phyloP scores from a whole-genome alignment of 495 filamentous ascomycete species.

The Aspergillus bertholletiae region DNA sequence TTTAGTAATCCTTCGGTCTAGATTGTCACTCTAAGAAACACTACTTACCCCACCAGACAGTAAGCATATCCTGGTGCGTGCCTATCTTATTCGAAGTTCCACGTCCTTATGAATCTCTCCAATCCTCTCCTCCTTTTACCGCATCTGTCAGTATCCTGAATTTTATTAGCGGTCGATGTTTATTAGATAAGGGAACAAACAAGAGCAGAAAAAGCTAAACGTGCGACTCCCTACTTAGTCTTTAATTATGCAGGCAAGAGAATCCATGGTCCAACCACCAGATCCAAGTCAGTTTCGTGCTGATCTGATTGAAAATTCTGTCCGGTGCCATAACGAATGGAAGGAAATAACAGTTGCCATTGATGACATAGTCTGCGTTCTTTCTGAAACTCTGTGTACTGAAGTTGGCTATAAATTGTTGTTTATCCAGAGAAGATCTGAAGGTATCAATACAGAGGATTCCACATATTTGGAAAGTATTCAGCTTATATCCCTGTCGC shows the following conservation, averaged over 20 bases:
- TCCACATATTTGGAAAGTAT: constrained; percentile 14
- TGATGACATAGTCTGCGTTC: constrained; percentile 28
- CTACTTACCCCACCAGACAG: too few relatives aligned
- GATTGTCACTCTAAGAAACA: too few relatives aligned
- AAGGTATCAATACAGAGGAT: neutral
- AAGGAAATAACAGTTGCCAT: constrained; percentile 19
- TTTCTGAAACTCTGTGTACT: constrained; percentile 6
- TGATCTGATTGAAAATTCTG: constrained; percentile 4
- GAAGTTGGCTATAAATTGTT: constrained; percentile 17
- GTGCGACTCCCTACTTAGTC: neutral
- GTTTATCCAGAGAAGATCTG: constrained; percentile 16
- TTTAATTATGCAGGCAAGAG: neutral
- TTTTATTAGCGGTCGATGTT: too few relatives aligned
- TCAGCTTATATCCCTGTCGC: constrained; percentile 13
- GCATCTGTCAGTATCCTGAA: too few relatives aligned
- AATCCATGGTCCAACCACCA: neutral
- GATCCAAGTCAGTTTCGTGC: neutral
- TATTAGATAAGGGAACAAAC: too few relatives aligned
- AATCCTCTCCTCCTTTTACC: too few relatives aligned
- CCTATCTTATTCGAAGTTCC: too few relatives aligned
- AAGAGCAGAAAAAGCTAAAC: neutral
- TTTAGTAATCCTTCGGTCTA: too few relatives aligned
- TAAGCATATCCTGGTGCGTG: too few relatives aligned
- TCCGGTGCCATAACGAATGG: constrained; percentile 19
- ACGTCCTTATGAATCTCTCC: too few relatives aligned